phyloP scores from a whole-genome alignment of 176 grass and related monocot genomes.

The Thalia dealbata region DNA sequence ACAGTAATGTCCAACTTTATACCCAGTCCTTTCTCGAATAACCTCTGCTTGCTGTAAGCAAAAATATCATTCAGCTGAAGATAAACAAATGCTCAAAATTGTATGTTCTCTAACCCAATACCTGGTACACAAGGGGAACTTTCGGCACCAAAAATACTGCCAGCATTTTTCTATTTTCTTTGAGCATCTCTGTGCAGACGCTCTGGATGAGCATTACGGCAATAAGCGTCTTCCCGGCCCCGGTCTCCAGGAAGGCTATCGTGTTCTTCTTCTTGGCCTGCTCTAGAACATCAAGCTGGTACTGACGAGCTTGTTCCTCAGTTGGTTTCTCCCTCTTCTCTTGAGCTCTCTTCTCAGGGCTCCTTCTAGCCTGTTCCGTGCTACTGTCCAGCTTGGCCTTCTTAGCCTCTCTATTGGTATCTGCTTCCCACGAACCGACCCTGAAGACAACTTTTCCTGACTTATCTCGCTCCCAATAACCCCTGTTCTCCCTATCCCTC shows the following conservation, averaged over 20 bases:
- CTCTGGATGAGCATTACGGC: conserved; percentile 87
- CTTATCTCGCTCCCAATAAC: conserved; percentile 85
- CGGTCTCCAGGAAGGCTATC: conserved; percentile 85
- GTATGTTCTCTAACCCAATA: conserved; percentile 7
- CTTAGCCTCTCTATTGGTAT: conserved; percentile 49
- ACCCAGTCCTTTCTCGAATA: conserved; percentile 73
- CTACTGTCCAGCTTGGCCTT: conserved; percentile 25
- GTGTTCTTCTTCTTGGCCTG: conserved; percentile 94
- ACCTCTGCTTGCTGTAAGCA: conserved; percentile 90
- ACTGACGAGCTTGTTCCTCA: conserved; percentile 79
- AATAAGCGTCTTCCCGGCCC: conserved; percentile 83
- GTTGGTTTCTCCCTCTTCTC: conserved; percentile 44
- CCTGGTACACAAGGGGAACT: conserved; percentile 98
- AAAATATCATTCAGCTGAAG: background rate
- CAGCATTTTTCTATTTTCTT: conserved; percentile 77
- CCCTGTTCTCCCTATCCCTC: conserved; percentile 39
- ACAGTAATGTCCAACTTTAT: conserved; percentile 84
- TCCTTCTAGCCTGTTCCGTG: conserved; percentile 19
- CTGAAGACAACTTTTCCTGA: conserved; percentile 82
- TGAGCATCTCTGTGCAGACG: conserved; percentile 48
- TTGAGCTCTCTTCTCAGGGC: conserved; percentile 33
- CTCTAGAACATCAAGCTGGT: conserved; percentile 90
- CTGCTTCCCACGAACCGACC: conserved; percentile 66
- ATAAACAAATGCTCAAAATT: background rate
- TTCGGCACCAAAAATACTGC: conserved; percentile 91